Conservation (phyloP, 129 eudicot species). For the Apium graveolens region DNA sequence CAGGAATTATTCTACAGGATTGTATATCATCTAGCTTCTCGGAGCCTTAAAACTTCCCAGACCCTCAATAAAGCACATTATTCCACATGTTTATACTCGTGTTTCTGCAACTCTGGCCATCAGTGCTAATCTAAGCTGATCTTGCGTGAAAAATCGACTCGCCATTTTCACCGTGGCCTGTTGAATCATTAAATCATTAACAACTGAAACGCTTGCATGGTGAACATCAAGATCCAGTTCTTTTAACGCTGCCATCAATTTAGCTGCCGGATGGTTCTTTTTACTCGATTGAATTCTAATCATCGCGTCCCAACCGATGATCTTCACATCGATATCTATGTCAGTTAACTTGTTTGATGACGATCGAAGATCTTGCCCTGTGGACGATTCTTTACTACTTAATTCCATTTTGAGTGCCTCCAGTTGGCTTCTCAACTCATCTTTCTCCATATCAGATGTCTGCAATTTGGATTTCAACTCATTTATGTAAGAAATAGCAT, state of each 20-base stretch:
- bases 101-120: constrained; percentile 38
- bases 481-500: constrained; percentile 72
- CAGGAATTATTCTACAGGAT: background rate
- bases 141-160: constrained; percentile 55
- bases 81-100: background rate
- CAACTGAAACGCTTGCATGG: constrained; percentile 87
- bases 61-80: background rate
- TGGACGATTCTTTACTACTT: constrained; percentile 28
- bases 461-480: constrained; percentile 73
- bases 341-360: constrained; percentile 24
- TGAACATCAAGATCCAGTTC: constrained; percentile 74
- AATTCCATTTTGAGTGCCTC: constrained; percentile 50
- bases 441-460: constrained; percentile 41
- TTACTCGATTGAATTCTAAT: constrained; percentile 62
- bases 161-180: constrained; percentile 90
- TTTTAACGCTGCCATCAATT: constrained; percentile 61
- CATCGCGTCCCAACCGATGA: constrained; percentile 86
- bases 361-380: constrained; percentile 24
- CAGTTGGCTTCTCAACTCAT: constrained; percentile 37
- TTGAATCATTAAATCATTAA: constrained; percentile 85
- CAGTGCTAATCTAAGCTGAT: constrained; percentile 61
- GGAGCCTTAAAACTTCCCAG: background rate
- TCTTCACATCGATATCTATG: constrained; percentile 69
- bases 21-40: background rate
- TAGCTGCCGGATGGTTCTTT: constrained; percentile 84